phyloP scores from a whole-genome alignment of 2,329 filamentous ascomycete genomes.

The Pseudocercospora eumusae region DNA sequence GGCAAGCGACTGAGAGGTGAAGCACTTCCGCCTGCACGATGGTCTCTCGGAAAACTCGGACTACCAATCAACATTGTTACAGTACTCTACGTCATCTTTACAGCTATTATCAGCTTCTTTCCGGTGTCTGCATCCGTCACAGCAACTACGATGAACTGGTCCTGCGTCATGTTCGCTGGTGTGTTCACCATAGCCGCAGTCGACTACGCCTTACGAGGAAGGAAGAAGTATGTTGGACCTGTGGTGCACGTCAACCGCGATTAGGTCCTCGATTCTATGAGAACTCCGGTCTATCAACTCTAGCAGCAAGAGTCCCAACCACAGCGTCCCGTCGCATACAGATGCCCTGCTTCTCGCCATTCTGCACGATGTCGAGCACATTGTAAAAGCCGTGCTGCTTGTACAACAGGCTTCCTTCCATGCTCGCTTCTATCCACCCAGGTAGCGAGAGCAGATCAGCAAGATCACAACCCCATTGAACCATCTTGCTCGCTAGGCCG shows the following conservation, averaged over 20 bases:
- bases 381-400: constrained; percentile 30
- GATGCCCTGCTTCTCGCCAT: constrained; percentile 12
- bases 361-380: constrained; percentile 5
- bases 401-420: constrained; percentile 34
- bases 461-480: constrained; percentile 44
- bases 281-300: too few species aligned
- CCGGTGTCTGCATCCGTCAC: constrained; percentile 21
- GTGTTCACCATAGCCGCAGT: constrained; percentile 18
- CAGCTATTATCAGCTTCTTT: constrained; percentile 27
- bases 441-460: constrained; percentile 38
- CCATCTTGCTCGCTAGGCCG: constrained; percentile 42
- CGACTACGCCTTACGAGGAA: constrained; percentile 20
- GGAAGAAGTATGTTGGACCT: constrained; percentile 21
- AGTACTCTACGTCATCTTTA: constrained; percentile 15
- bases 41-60: constrained; percentile 18
- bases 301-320: too few species aligned
- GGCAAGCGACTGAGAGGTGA: constrained; percentile 21
- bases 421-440: constrained; percentile 35
- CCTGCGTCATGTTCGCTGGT: constrained; percentile 24
- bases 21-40: constrained; percentile 22
- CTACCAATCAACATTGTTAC: constrained; percentile 23
- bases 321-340: constrained; percentile 7
- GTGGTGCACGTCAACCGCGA: constrained; percentile 16
- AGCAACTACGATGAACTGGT: constrained; percentile 28
- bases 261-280: too few species aligned